Evolutionary conservation across 2,329 filamentous ascomycete genomes (phyloP), one percentile per base, ranked within the genome.

Genomic region (Clathrospora elynae): DNA sequence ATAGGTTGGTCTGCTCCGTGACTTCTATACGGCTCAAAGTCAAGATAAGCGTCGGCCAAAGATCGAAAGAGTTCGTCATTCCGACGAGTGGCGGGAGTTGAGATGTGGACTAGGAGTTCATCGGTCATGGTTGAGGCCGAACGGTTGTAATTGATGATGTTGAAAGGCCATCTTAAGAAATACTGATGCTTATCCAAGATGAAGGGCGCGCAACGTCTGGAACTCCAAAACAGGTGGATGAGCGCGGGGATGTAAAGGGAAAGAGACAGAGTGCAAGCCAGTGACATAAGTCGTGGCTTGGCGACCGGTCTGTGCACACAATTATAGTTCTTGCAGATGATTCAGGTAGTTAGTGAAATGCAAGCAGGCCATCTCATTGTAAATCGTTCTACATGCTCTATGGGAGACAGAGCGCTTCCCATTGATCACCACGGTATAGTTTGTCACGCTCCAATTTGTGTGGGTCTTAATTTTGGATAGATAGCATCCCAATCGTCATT

Each of bases 51-150:
- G 17, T 62, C 52, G 9, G 72, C 72, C 46, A 75, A 59, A 29
- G 65, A 62, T 32, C 61, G 64, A 46, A 70, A 74, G 4, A 65
- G 47, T 24, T 73, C 66, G 60, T 78, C 75, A 46, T 72, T 68
- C 25, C 64, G 61, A 19, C 61, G 65, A 24, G 66, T 71, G 6
- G 71, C 68, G 6, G 73, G 62, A 5, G 75, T 70, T 44, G 74
- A 73, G 26, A 75, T 71, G 54, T 78, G 75, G 22, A 73, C 71
- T 20, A 75, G 64, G 18, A 78, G 63, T 45, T 75, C 69, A 57
- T 72, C 66, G 41, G 49, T 52, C 64, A 66, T 67, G 26, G 33
- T 47, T 42, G 43, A 38, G 34, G 24, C 20, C 29, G 12, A 38
- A 12, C n/a, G 22, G n/a, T 16, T 36, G 16, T 23, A 39, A 31